Evolutionary conservation across 148 eudicot genomes (phyloP).

Genomic region (Agrostemma githago): DNA sequence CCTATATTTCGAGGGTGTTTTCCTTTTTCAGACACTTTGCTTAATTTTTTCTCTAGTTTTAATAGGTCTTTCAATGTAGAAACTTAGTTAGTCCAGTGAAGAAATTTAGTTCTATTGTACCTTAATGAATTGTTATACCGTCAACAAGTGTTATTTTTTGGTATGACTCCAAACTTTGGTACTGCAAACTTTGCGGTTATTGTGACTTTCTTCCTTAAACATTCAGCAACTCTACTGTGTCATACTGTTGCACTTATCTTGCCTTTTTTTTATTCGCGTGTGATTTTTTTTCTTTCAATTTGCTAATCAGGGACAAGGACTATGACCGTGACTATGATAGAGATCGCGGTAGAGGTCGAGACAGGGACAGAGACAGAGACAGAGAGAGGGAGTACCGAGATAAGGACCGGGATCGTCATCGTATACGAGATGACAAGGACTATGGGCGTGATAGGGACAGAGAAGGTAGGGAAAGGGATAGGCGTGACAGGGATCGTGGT

Average conservation of each 20-base stretch:
- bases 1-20: too few species aligned
- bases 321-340: conserved; percentile 26
- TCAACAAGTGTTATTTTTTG: too few species aligned
- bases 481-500: conserved; percentile 75
- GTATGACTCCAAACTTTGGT: too few species aligned
- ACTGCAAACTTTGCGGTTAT: too few species aligned
- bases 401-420: conserved; percentile 51
- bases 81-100: too few species aligned
- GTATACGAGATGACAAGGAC: conserved; percentile 63
- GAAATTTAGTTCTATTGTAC: too few species aligned
- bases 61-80: too few species aligned
- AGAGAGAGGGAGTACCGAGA: conserved; percentile 30
- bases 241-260: neutral
- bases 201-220: neutral
- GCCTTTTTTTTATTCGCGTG: neutral
- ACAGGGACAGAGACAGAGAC: conserved; percentile 45
- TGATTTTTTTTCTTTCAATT: neutral
- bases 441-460: conserved; percentile 65
- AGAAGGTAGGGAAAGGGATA: conserved; percentile 57
- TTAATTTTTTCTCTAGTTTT: too few species aligned
- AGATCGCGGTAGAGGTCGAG: conserved; percentile 40
- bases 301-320: conserved; percentile 41
- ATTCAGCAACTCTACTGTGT: neutral
- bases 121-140: too few species aligned
- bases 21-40: too few species aligned